Evolutionary conservation across 495 filamentous ascomycete species (phyloP), one percentile per base, ranked within the genome.

Genomic region (Monascus purpureus): DNA sequence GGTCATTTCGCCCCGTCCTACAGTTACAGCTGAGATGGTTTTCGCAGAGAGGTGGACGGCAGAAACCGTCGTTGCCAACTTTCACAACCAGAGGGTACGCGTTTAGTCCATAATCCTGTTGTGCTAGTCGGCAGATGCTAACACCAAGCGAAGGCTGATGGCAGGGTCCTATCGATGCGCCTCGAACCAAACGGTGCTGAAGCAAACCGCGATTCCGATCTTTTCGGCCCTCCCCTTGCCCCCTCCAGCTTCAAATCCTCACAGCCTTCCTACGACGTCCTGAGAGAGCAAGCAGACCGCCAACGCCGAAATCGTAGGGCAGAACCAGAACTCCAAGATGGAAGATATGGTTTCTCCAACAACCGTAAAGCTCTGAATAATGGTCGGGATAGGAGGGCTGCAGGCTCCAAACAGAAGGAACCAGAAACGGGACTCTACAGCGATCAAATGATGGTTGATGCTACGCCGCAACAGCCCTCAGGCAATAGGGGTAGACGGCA

Each of bases 11-110:
- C 64, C 73, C 6, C 52, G 61, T 11, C 88, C 90, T 0, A 76
- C 75, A 3, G 83, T 96, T 17, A 82, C 84, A 26, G 85, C 80
- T 8, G 88, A 96, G 52, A 73, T 95, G 35, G 64, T 77, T 2
- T 93, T 93, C 48, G 70, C 73, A 32, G 77, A 77, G 29, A 83
- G 74, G 45, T 72, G 73, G 31, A 75, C 72, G 13, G 90, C 84
- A 1, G 82, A 94, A 39, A 75, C 67, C 24, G 78, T 83, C 4
- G 77, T 97, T 37, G 68, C 70, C 25, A 82, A 73, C 8, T 94
- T 93, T 52, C 79, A 97, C 54, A 80, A 83, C 42, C 77, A 92
- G 50, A 82, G 72, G 51, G 88, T 93, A 55, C 45, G 67, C 32
- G 1, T 35, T 41, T 32, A 13, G n/a, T 22, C 42, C 26, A 8